Evolutionary conservation across 768 basidiomycete species (phyloP).

Genomic region (Clavaria fumosa): DNA sequence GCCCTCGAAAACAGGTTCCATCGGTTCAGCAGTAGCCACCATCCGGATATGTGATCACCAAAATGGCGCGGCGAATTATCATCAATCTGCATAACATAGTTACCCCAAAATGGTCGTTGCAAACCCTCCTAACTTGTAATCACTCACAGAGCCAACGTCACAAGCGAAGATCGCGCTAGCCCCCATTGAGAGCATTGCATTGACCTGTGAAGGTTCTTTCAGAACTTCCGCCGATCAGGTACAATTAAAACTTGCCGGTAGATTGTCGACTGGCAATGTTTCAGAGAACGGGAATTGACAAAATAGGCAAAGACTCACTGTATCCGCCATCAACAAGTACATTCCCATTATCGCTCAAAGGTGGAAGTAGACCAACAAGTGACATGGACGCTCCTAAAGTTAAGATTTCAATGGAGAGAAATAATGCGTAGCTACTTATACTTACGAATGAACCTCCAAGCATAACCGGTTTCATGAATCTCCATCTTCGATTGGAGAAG

Average conservation of each 20-base stretch:
- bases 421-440: conserved; percentile 6
- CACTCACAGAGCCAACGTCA: conserved; percentile 77
- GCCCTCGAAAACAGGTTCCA: conserved; percentile 85
- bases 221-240: conserved; percentile 1
- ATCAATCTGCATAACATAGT: conserved; percentile 52
- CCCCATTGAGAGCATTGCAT: conserved; percentile 85
- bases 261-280: conserved; percentile 54
- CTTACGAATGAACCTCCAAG: conserved; percentile 85
- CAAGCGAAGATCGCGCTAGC: conserved; percentile 82
- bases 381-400: conserved; percentile 93
- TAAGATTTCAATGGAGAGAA: too few relatives aligned
- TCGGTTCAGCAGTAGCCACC: conserved; percentile 87
- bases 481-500: conserved; percentile 95
- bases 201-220: conserved; percentile 51
- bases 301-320: conserved; percentile 31
- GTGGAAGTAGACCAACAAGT: conserved; percentile 85
- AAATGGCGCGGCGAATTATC: conserved; percentile 92
- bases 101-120: conserved; percentile 1
- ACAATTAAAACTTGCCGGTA: conserved; percentile 43
- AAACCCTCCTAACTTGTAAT: not conserved
- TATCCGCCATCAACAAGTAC: conserved; percentile 87
- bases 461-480: conserved; percentile 96
- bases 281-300: conserved; percentile 4
- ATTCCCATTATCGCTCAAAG: conserved; percentile 85
- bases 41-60: conserved; percentile 90